These are phyloP conservation scores for Ensete ventricosum DNA, from an alignment of 176 grass and related monocot genomes.

Conservation along the genomic window DNA sequence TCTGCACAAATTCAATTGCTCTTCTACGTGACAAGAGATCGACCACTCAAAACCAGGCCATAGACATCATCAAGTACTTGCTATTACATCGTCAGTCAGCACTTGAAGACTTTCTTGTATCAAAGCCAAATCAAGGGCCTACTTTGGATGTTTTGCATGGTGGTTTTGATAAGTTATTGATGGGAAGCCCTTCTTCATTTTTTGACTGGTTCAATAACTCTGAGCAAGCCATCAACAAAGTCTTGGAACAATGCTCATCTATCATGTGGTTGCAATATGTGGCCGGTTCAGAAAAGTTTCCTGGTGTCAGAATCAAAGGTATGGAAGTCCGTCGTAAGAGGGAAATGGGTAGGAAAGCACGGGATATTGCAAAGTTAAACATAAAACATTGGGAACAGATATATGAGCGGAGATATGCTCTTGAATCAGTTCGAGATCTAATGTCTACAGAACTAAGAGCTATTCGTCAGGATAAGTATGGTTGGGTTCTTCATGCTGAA, in stretches of 20 bases:
- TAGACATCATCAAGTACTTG: slow-evolving; percentile 91
- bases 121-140: slow-evolving; percentile 67
- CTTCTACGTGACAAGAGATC: slow-evolving; percentile 80
- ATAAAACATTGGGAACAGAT: slow-evolving; percentile 75
- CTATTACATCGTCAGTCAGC: slow-evolving; percentile 68
- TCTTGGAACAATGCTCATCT: slow-evolving; percentile 73
- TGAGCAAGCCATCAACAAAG: slow-evolving; percentile 69
- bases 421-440: slow-evolving; percentile 76
- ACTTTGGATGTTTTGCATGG: slow-evolving; percentile 71
- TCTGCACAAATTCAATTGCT: slow-evolving; percentile 82
- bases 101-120: slow-evolving; percentile 80
- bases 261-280: slow-evolving; percentile 97
- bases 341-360: slow-evolving; percentile 84
- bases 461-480: slow-evolving; percentile 97
- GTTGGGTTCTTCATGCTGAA: slow-evolving; percentile 97
- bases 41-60: slow-evolving; percentile 56
- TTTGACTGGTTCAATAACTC: slow-evolving; percentile 86
- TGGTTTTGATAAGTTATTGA: slow-evolving; percentile 83
- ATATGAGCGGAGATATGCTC: slow-evolving; percentile 68
- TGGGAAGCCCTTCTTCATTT: slow-evolving; percentile 57
- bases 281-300: slow-evolving; percentile 84
- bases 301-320: slow-evolving; percentile 97
- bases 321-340: slow-evolving; percentile 87
- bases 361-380: slow-evolving; percentile 63
- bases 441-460: slow-evolving; percentile 91